Evolutionary conservation across 1,139 yeast genomes (phyloP), one percentile per base, ranked within the genome.

Genomic region (Hansenula sp.): DNA sequence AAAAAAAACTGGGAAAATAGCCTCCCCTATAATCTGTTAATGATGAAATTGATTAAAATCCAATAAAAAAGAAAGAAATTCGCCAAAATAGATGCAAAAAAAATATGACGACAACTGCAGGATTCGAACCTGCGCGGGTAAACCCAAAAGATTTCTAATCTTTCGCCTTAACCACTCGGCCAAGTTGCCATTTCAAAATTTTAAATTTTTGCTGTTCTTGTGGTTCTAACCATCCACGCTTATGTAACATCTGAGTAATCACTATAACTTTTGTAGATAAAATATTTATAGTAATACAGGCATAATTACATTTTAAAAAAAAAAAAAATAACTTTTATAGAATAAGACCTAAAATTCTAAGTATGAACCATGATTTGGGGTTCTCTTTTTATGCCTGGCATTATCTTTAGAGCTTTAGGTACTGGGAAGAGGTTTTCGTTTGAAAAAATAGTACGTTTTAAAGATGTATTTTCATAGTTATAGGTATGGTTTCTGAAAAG

Each of bases 161-260:
- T 68, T 67, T 66, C 73, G 72, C 73, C 73, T 68, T 68, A 68
- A 68, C 73, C 73, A 65, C 73, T 68, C 73, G 73, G 73, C 72
- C 73, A 68, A 65, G 68, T 63, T 65, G 71, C 70, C 70, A 36
- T 17, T 37, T 27, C 22, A 17, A 29, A 20, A 11, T 17, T 36
- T 32, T 21, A 3, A 26, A 32, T 3, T 8, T 18, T 18, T 3
- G 14, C 6, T 6, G 7, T 6, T 9, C n/a, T n/a, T n/a, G n/a
- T 2, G 5, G 17, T 8, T 2, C 8, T 8, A 3, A 16, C 8
- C 17, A 6, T 10, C n/a, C 8, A 10, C 3, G 31, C 31, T 21
- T 21, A 18, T 16, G 18, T 31, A 13, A 31, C n/a, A 3, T 4
- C 14, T 21, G 24, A 21, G 9, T 7, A 9, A 21, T 21, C n/a